A percentile compares a stretch with the other conserved stretches of the same genome.
These are phyloP conservation scores for Cicer bijugum DNA, from an alignment of 306 rosid species.

Conservation along the genomic window DNA sequence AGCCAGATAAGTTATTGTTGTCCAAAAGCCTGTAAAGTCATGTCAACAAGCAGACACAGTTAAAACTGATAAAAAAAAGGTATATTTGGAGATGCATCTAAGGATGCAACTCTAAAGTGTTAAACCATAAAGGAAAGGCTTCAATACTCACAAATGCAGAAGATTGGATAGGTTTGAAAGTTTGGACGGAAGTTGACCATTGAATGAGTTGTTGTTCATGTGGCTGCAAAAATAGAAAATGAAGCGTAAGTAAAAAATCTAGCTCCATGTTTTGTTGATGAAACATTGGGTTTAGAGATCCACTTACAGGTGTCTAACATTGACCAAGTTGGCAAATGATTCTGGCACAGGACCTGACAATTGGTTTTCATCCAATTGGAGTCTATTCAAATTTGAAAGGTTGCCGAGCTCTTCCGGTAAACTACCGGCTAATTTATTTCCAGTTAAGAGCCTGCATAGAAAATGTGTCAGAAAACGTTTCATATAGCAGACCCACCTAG, in stretches of 20 bases:
- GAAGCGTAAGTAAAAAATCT: conserved; percentile 44
- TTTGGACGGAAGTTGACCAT: conserved; percentile 57
- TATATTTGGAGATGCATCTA: conserved; percentile 8
- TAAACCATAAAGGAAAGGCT: conserved; percentile 36
- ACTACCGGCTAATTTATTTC: conserved; percentile 61
- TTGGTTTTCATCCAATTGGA: conserved; percentile 60
- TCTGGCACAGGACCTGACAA: conserved; percentile 62
- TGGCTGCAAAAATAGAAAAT: conserved; percentile 57
- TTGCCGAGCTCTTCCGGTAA: conserved; percentile 68
- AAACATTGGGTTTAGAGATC: conserved; percentile 34
- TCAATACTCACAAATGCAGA: conserved; percentile 61
- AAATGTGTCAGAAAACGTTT: conserved; percentile 36
- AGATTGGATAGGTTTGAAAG: conserved; percentile 55
- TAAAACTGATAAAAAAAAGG: conserved; percentile 33
- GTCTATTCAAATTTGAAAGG: conserved; percentile 53
- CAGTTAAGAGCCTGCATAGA: conserved; percentile 60
- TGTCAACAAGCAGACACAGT: conserved; percentile 35
- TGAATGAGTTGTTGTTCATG: conserved; percentile 74
- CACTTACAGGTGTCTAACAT: conserved; percentile 64
- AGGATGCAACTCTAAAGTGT: conserved; percentile 7
- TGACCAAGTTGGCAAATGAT: conserved; percentile 56
- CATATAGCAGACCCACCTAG: neutral
- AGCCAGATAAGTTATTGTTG: conserved; percentile 61
- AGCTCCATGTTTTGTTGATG: conserved; percentile 30
- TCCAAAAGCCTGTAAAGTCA: conserved; percentile 64